Conservation (phyloP, 2,329 filamentous ascomycete species). For the Colletotrichum destructivum region DNA sequence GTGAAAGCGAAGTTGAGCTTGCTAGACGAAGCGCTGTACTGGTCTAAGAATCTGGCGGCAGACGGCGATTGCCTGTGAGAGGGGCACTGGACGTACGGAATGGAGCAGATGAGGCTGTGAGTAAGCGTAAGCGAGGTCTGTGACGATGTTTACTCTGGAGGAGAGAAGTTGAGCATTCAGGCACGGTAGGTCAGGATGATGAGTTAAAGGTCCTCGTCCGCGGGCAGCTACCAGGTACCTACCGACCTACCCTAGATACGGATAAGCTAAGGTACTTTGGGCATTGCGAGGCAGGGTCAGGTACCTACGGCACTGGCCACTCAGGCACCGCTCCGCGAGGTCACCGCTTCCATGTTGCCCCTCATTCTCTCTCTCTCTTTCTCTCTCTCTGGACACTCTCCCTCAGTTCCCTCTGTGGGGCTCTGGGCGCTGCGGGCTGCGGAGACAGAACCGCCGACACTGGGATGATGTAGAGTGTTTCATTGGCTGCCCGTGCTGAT, state of each 20-base stretch:
- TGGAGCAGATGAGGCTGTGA: conserved; percentile 15
- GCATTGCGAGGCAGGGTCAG: not conserved
- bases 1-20: not conserved
- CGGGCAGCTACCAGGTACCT: not conserved
- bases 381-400: not conserved
- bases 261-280: not conserved
- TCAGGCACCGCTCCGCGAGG: conserved; percentile 13
- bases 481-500: conserved; percentile 4
- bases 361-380: conserved; percentile 20
- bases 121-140: conserved; percentile 20
- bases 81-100: not conserved
- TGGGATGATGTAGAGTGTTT: not conserved
- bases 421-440: conserved; percentile 13
- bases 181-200: conserved; percentile 8
- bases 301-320: conserved; percentile 1
- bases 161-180: conserved; percentile 32
- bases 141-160: conserved; percentile 38
- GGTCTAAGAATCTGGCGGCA: not conserved
- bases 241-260: too few species aligned
- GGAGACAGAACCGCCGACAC: conserved; percentile 12
- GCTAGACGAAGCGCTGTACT: not conserved
- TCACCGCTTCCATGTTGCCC: conserved; percentile 40
- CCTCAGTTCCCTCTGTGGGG: conserved; percentile 2
- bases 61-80: not conserved
- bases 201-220: conserved; percentile 7